Conservation (phyloP, 129 eudicot genomes). For the Calendula officinalis region DNA sequence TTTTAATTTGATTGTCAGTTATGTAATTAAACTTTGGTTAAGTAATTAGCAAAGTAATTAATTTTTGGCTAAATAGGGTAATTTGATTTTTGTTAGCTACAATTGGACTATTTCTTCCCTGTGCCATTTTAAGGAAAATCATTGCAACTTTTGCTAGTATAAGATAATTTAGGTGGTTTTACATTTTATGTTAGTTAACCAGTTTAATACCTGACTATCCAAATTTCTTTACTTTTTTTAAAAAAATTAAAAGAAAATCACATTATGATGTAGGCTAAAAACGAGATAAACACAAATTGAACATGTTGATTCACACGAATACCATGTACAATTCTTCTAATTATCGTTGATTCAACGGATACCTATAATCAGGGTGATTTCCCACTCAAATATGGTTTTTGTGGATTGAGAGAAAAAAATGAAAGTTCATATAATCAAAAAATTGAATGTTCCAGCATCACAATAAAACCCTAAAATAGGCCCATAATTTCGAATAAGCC, state of each 20-base stretch:
- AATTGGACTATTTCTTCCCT: neutral
- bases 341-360: too few relatives aligned
- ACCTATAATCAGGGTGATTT: too few relatives aligned
- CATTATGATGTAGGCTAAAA: neutral
- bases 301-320: too few relatives aligned
- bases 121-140: neutral
- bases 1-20: neutral
- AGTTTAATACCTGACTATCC: neutral
- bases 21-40: slow-evolving; percentile 6
- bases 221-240: neutral
- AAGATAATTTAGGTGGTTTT: neutral
- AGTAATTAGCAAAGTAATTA: neutral
- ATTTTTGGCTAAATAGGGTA: neutral
- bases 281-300: too few relatives aligned
- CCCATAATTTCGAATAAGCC: too few relatives aligned
- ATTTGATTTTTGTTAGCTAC: slow-evolving; percentile 18
- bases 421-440: too few relatives aligned
- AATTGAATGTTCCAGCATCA: too few relatives aligned
- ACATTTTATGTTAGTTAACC: too few relatives aligned
- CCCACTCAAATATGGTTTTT: too few relatives aligned
- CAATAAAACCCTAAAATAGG: too few relatives aligned
- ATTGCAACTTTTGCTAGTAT: slow-evolving; percentile 15
- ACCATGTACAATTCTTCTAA: too few relatives aligned
- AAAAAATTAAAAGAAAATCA: neutral
- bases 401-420: too few relatives aligned